phyloP scores from a whole-genome alignment of 1,284 basidiomycete species.

The Lignosus rhinocerotis region DNA sequence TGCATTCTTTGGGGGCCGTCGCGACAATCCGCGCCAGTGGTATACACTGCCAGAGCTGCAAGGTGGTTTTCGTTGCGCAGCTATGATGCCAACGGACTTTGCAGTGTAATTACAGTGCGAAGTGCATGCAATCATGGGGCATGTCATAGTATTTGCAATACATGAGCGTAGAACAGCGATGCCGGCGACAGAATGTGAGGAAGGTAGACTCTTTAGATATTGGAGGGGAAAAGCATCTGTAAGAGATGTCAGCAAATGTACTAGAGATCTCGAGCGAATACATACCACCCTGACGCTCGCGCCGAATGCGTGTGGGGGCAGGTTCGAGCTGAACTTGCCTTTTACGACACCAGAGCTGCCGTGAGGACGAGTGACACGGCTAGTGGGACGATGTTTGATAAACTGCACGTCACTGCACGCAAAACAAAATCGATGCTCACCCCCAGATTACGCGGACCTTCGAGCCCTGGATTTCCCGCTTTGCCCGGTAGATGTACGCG shows the following conservation, averaged over 20 bases:
- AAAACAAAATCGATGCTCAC: slow-evolving; percentile 43
- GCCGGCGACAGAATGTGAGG: slow-evolving; percentile 27
- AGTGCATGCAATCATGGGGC: slow-evolving; percentile 27
- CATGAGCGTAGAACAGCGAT: slow-evolving; percentile 40
- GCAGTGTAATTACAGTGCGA: slow-evolving; percentile 16
- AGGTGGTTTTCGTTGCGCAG: no score
- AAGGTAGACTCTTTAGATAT: slow-evolving; percentile 39
- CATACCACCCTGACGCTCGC: slow-evolving; percentile 92
- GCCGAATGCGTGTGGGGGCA: slow-evolving; percentile 95
- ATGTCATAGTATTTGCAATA: slow-evolving; percentile 52
- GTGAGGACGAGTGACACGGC: slow-evolving; percentile 90
- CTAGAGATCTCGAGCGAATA: slow-evolving; percentile 20
- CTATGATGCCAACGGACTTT: neutral
- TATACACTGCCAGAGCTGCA: no score
- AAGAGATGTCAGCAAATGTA: neutral
- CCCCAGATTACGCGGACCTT: slow-evolving; percentile 98
- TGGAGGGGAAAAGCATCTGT: slow-evolving; percentile 57
- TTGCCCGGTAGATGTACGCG: slow-evolving; percentile 97
- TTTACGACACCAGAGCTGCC: slow-evolving; percentile 97
- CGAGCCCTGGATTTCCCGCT: slow-evolving; percentile 89
- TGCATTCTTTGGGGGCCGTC: no score
- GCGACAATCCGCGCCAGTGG: no score
- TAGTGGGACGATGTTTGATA: slow-evolving; percentile 29
- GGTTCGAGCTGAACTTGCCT: slow-evolving; percentile 96
- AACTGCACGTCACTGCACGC: neutral